These are phyloP conservation scores for Omphalotus guepiniiformis DNA, from an alignment of 768 basidiomycete species.

Conservation along the genomic window DNA sequence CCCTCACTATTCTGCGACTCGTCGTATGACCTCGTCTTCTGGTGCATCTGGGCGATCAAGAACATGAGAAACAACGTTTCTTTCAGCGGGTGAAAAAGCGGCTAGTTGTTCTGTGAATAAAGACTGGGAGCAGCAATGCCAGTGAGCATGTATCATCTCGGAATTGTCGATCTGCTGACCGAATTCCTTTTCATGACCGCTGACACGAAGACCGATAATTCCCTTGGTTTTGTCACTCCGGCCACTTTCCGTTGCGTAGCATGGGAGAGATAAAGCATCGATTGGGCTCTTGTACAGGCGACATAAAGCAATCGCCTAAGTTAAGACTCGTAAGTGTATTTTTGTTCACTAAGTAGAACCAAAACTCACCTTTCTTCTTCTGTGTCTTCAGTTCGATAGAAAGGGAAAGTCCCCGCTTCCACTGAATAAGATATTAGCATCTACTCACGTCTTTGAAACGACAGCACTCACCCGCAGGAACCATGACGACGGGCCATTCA, in stretches of 20 bases:
- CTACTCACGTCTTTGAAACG: neutral
- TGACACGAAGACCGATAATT: conserved; percentile 56
- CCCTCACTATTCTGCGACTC: conserved; percentile 51
- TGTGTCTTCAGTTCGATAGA: conserved; percentile 64
- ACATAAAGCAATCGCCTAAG: conserved; percentile 80
- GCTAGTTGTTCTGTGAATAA: conserved; percentile 44
- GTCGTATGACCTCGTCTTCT: conserved; percentile 36
- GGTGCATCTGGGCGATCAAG: conserved; percentile 41
- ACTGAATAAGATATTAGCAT: conserved; percentile 34
- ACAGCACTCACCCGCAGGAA: conserved; percentile 54
- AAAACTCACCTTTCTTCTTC: conserved; percentile 72
- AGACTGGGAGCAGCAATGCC: conserved; percentile 17
- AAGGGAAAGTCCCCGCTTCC: conserved; percentile 73
- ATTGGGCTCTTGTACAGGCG: conserved; percentile 82
- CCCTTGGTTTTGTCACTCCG: conserved; percentile 48
- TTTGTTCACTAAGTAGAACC: too few relatives aligned
- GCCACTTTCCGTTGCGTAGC: conserved; percentile 45
- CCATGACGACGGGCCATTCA: conserved; percentile 89
- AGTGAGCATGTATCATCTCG: neutral
- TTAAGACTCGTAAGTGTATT: neutral
- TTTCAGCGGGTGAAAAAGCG: conserved; percentile 37
- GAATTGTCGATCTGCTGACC: conserved; percentile 27
- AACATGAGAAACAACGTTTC: conserved; percentile 50
- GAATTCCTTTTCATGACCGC: conserved; percentile 35
- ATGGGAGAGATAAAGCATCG: conserved; percentile 57